Conservation (phyloP, 2,329 filamentous ascomycete species). For the Xylaria sp. region DNA sequence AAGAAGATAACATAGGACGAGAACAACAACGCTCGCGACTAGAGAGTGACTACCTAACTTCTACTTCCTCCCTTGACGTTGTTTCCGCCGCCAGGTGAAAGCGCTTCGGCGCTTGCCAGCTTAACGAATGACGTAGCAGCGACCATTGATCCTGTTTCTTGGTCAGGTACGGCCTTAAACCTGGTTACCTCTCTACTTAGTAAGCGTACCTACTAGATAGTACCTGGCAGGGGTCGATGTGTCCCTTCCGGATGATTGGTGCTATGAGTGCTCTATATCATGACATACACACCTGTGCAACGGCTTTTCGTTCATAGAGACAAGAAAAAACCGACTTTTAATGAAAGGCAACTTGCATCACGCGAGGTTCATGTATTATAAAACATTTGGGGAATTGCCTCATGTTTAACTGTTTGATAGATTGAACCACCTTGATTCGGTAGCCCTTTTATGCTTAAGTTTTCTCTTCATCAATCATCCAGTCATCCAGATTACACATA, state of each 20-base stretch:
- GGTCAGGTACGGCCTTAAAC: conserved; percentile 16
- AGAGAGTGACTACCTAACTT: conserved; percentile 1
- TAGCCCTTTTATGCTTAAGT: conserved; percentile 16
- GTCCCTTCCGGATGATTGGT: not conserved
- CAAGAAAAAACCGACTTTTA: not conserved
- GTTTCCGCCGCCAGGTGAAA: conserved; percentile 4
- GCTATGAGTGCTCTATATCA: not conserved
- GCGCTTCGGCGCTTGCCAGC: conserved; percentile 18
- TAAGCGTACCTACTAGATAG: not conserved
- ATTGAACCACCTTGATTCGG: conserved; percentile 22
- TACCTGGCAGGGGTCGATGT: not conserved
- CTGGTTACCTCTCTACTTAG: no score
- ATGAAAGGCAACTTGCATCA: not conserved
- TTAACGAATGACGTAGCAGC: conserved; percentile 44
- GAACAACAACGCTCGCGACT: not conserved
- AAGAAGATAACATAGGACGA: not conserved
- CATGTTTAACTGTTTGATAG: conserved; percentile 29
- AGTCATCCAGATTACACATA: conserved; percentile 31
- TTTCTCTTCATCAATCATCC: conserved; percentile 39
- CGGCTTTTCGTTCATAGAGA: not conserved
- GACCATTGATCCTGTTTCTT: conserved; percentile 17
- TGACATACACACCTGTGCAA: no score
- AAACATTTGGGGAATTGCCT: not conserved
- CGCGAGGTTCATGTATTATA: conserved; percentile 1
- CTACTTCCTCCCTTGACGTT: conserved; percentile 5